A percentile compares a stretch with the other conserved stretches of the same genome.
phyloP scores from a whole-genome alignment of 2,329 filamentous ascomycete genomes.

The Cladosporium halotolerans region DNA sequence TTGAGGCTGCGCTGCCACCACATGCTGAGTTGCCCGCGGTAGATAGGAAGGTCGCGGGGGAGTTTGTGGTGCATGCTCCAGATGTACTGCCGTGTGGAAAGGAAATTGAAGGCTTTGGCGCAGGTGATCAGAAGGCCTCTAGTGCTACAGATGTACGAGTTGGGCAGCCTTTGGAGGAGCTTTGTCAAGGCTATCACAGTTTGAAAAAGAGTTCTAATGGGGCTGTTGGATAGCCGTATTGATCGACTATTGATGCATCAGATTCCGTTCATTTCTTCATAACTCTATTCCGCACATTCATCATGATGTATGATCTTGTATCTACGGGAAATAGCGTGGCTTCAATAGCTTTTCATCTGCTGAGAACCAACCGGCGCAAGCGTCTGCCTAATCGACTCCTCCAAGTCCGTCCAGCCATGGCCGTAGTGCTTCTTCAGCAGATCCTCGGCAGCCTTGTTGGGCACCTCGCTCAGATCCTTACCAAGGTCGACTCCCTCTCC shows the following conservation, averaged over 20 bases:
- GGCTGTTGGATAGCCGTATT: too few species aligned
- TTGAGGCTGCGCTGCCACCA: background rate
- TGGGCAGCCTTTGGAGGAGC: background rate
- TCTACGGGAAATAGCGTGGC: background rate
- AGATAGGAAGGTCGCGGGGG: background rate
- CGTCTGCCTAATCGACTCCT: slow-evolving; percentile 22
- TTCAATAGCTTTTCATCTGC: background rate
- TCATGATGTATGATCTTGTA: background rate
- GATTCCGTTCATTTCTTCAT: background rate
- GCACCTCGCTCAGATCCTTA: slow-evolving; percentile 22
- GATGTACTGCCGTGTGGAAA: background rate
- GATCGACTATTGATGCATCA: too few species aligned
- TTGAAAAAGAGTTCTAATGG: too few species aligned
- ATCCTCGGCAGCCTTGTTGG: slow-evolving; percentile 23
- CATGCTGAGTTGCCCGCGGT: background rate
- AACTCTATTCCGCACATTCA: background rate
- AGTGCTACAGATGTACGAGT: background rate
- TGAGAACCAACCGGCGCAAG: slow-evolving; percentile 2
- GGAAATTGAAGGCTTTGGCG: background rate
- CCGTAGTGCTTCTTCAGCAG: slow-evolving; percentile 27
- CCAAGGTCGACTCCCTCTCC: slow-evolving; percentile 16
- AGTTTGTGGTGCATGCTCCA: background rate
- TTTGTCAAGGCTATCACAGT: background rate
- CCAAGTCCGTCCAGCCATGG: slow-evolving; percentile 20
- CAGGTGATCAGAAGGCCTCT: background rate